A percentile compares a stretch with the other conserved stretches of the same genome.
phyloP scores from a whole-genome alignment of 805 yeast species.

The Cyberlindnera lachancei region DNA sequence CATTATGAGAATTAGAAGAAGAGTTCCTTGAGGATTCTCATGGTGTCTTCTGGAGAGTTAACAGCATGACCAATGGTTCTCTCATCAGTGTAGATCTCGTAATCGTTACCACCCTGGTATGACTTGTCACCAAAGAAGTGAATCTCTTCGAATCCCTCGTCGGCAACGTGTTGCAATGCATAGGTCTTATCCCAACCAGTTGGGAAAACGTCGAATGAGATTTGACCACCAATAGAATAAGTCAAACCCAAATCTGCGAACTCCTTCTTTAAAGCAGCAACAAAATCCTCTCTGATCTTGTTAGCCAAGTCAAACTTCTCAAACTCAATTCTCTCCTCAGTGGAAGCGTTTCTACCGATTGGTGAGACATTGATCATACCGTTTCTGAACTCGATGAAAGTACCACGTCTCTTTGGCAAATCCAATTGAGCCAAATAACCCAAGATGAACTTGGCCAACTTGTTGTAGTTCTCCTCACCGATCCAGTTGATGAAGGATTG shows the following conservation, averaged over 20 bases:
- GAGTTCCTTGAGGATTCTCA: conserved; percentile 72
- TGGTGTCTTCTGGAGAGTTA: conserved; percentile 82
- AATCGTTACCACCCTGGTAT: conserved; percentile 96
- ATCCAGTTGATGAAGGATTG: conserved; percentile 94
- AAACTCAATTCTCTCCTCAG: conserved; percentile 86
- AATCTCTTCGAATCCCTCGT: conserved; percentile 77
- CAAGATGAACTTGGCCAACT: conserved; percentile 77
- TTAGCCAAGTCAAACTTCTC: conserved; percentile 77
- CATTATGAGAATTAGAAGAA: conserved; percentile 32
- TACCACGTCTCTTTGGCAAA: conserved; percentile 96
- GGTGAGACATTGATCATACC: conserved; percentile 99
- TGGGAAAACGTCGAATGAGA: conserved; percentile 98
- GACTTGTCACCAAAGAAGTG: conserved; percentile 99
- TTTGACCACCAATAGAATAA: conserved; percentile 98
- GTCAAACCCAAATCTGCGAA: conserved; percentile 84
- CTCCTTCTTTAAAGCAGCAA: conserved; percentile 71
- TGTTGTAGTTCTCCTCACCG: conserved; percentile 91
- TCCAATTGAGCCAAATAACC: conserved; percentile 80
- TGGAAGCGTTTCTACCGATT: conserved; percentile 95
- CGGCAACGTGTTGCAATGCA: conserved; percentile 85
- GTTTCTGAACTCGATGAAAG: conserved; percentile 97
- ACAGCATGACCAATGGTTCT: conserved; percentile 98
- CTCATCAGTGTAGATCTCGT: conserved; percentile 84
- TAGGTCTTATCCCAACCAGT: conserved; percentile 99
- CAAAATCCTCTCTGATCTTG: conserved; percentile 80